Evolutionary conservation across 1,139 yeast species (phyloP).

Genomic region (Magnusiomyces fungicola): DNA sequence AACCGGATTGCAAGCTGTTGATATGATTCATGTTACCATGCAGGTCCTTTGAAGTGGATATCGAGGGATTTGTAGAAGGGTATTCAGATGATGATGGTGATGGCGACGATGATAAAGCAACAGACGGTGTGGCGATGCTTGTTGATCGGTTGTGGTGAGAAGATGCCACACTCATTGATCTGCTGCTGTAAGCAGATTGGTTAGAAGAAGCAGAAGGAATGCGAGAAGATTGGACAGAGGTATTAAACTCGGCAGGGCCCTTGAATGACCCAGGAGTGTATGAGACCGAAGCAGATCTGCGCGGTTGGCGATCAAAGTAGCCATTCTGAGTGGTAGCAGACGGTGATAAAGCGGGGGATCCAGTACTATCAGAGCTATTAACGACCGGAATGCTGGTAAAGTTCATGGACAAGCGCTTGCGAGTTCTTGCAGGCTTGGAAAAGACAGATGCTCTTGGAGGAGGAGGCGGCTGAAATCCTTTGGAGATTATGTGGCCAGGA

Average conservation of each 20-base stretch:
- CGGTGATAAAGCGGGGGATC: slow-evolving; percentile 6
- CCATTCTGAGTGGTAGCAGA: no score
- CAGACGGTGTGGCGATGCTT: not conserved
- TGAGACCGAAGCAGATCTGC: slow-evolving; percentile 3
- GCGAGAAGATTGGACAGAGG: not conserved
- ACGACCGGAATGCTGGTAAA: slow-evolving; percentile 25
- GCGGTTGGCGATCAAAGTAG: not conserved
- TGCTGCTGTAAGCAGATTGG: not conserved
- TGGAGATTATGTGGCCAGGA: not conserved
- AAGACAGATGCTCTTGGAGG: not conserved
- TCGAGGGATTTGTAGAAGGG: not conserved
- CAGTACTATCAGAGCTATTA: slow-evolving; percentile 9
- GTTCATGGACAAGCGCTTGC: slow-evolving; percentile 26
- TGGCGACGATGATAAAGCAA: no score
- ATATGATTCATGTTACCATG: no score
- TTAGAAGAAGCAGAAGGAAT: not conserved
- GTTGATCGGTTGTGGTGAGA: not conserved
- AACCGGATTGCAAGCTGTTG: not conserved
- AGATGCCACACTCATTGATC: not conserved
- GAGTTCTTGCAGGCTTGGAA: not conserved
- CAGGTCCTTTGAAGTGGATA: not conserved
- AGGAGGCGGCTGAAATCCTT: not conserved
- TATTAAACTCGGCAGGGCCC: not conserved
- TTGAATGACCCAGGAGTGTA: no score
- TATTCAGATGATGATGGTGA: not conserved